A percentile compares a stretch with the other conserved stretches of the same genome.
These are phyloP conservation scores for Amphirosellinia nigrospora DNA, from an alignment of 495 filamentous ascomycete species.

Conservation along the genomic window DNA sequence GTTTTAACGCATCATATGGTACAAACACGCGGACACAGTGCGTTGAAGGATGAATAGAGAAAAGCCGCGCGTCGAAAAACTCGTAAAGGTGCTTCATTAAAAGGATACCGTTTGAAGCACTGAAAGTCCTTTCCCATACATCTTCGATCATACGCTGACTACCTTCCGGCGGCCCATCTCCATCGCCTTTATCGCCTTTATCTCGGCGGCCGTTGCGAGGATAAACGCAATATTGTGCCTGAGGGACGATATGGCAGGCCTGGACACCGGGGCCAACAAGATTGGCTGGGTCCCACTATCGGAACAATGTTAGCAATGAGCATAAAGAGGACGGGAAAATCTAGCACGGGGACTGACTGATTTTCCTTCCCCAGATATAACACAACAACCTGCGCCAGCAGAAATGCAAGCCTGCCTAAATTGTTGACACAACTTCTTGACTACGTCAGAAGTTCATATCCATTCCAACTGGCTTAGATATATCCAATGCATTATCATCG, in stretches of 20 bases:
- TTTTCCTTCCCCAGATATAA: background rate
- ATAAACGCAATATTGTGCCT: background rate
- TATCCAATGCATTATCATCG: too few relatives aligned
- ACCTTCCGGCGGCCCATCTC: too few relatives aligned
- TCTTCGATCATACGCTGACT: background rate
- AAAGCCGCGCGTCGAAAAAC: background rate
- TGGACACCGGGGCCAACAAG: conserved; percentile 4
- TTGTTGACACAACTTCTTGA: too few relatives aligned
- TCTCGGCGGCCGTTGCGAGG: too few relatives aligned
- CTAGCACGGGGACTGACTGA: too few relatives aligned
- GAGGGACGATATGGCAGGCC: conserved; percentile 10
- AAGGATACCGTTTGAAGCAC: conserved; percentile 5
- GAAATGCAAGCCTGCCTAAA: too few relatives aligned
- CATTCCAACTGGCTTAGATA: too few relatives aligned
- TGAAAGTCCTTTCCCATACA: conserved; percentile 2
- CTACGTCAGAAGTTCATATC: too few relatives aligned
- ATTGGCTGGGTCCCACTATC: background rate
- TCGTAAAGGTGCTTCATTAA: conserved; percentile 6
- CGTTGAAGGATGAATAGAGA: background rate
- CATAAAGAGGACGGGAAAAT: too few relatives aligned
- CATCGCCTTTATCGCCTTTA: background rate
- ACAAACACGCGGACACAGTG: background rate
- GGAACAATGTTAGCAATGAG: too few relatives aligned
- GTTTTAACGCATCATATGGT: background rate
- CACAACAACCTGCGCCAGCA: conserved; percentile 7